Percentiles rank a stretch among this genome's conserved stretches.
Conservation (phyloP, 495 filamentous ascomycete species). For the Corynascus novoguineensis region DNA sequence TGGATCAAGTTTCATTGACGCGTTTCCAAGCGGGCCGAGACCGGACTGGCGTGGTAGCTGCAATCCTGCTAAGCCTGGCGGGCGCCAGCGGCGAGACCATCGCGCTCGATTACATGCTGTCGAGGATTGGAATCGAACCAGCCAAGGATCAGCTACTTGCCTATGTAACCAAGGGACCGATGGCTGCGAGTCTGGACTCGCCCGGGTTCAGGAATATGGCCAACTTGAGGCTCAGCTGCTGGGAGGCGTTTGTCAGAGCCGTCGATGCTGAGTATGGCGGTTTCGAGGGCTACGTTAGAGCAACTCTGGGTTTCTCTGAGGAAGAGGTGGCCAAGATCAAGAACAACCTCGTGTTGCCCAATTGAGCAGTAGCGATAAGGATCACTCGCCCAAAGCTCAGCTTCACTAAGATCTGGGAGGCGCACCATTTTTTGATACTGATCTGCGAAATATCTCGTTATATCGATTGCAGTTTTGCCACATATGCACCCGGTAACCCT, state of each 20-base stretch:
- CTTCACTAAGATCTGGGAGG: background rate
- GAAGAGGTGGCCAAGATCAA: conserved; percentile 40
- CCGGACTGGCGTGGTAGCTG: conserved; percentile 57
- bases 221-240: conserved; percentile 31
- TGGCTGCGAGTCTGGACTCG: conserved; percentile 24
- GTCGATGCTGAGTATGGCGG: conserved; percentile 37
- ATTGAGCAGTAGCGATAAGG: background rate
- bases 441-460: no score
- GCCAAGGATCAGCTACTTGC: conserved; percentile 38
- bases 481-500: no score
- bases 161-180: conserved; percentile 32
- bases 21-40: conserved; percentile 51
- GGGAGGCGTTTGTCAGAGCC: conserved; percentile 36
- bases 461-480: no score
- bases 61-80: conserved; percentile 51
- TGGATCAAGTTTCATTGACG: background rate
- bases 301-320: conserved; percentile 35
- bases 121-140: conserved; percentile 43
- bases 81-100: conserved; percentile 43
- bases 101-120: conserved; percentile 48
- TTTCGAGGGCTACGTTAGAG: conserved; percentile 40
- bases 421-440: no score
- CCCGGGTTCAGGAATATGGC: conserved; percentile 41
- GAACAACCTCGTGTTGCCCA: conserved; percentile 30
- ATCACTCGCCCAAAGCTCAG: background rate